Base-by-base conservation (phyloP, 139 green algal genomes). In the Chlorella sp. region DNA sequence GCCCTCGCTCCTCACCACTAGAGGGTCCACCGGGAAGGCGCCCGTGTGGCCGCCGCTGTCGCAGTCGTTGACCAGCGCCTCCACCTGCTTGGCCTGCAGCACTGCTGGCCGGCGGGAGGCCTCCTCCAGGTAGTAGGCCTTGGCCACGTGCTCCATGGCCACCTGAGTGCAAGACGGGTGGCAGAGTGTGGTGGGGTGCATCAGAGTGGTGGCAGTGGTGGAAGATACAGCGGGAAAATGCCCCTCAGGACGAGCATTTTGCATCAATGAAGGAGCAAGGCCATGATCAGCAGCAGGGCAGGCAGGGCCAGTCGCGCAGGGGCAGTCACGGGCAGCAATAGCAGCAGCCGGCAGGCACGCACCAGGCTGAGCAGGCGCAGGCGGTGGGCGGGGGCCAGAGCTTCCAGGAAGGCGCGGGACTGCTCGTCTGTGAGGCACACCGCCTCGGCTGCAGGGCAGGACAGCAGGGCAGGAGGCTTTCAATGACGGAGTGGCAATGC, bases 291-390 rank as follows among this genome's bases (percentile, higher is more conserved):
- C n/a, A n/a, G n/a, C n/a, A n/a, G n/a, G n/a, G n/a, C n/a, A n/a
- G n/a, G n/a, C n/a, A n/a, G n/a, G n/a, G n/a, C n/a, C n/a, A n/a
- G n/a, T n/a, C n/a, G n/a, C n/a, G 44, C 44, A 51, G 44, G 7
- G 44, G 44, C 44, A 9, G 9, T 51, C 7, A 51, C 9, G 44
- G 26, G 25, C 38, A 56, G 38, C 39, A 18, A 4, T 9, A 34
- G 44, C 5, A 47, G 51, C 2, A 15, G 6, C 44, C 44, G 9
- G 44, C 67, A 71, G 7, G 47, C 34, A 17, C 34, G 13, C 67
- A 89, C 86, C 85, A 92, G 55, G 78, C 87, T 82, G 17, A 92
- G 79, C 63, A 91, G 74, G 44, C 88, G 87, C 47, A 91, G 41
- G 57, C 68, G 39, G 83, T 92, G 86, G 41, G 78, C 32, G 6